Conservation (phyloP, 2,329 filamentous ascomycete genomes). For the Nigrograna mackinnonii region DNA sequence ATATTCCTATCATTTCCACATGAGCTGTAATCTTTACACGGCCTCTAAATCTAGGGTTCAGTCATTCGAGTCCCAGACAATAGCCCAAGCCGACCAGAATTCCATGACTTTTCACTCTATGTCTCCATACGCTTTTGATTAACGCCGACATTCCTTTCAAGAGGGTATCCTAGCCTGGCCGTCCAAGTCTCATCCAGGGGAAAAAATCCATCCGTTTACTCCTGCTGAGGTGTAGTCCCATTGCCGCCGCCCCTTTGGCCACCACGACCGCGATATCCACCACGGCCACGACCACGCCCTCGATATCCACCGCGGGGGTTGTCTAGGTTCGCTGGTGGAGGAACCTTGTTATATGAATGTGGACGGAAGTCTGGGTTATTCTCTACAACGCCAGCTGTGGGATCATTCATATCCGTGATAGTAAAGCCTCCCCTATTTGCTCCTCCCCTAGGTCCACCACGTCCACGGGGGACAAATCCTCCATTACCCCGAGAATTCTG, state of each 20-base stretch:
- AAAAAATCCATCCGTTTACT: no score
- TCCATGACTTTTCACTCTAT: no score
- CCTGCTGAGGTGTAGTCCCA: background rate
- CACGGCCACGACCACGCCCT: constrained; percentile 35
- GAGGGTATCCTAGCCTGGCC: no score
- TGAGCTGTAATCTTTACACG: no score
- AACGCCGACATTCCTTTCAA: no score
- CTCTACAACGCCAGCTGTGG: constrained; percentile 55
- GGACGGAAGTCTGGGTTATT: constrained; percentile 62
- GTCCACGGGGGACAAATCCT: constrained; percentile 43
- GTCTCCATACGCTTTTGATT: no score
- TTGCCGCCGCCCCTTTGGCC: constrained; percentile 25
- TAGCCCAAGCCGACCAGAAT: no score
- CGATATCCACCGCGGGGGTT: constrained; percentile 25
- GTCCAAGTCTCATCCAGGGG: no score
- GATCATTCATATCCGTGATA: constrained; percentile 54
- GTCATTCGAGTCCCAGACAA: no score
- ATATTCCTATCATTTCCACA: no score
- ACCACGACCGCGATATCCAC: constrained; percentile 33
- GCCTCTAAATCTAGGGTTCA: no score
- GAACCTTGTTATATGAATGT: constrained; percentile 45
- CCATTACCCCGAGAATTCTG: constrained; percentile 33
- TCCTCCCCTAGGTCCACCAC: constrained; percentile 37
- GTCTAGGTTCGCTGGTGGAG: constrained; percentile 40
- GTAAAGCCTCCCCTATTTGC: constrained; percentile 49